These are phyloP conservation scores for Cladobotryum mycophilum DNA, from an alignment of 2,329 filamentous ascomycete species.

Conservation along the genomic window DNA sequence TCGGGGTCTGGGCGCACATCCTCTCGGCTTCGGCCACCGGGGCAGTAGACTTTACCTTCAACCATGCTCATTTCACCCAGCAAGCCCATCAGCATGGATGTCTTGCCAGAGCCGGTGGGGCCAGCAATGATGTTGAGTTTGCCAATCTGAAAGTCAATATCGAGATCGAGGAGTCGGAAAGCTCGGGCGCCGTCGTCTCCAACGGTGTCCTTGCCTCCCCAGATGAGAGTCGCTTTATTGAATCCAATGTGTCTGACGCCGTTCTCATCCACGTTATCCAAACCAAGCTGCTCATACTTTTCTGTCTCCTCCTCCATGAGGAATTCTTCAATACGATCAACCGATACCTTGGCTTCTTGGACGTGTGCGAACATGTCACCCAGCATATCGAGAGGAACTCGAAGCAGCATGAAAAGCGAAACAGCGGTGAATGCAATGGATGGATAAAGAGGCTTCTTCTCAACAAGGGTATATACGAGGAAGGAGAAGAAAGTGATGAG, in stretches of 20 bases:
- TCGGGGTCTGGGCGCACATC: conserved; percentile 75
- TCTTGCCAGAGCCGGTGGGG: conserved; percentile 91
- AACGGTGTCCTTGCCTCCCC: conserved; percentile 66
- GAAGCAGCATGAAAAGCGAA: conserved; percentile 88
- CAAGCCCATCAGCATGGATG: conserved; percentile 89
- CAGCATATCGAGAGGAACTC: conserved; percentile 88
- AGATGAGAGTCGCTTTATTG: conserved; percentile 76
- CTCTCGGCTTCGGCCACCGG: conserved; percentile 78
- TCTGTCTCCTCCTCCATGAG: conserved; percentile 90
- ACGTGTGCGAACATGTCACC: conserved; percentile 99
- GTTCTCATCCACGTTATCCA: conserved; percentile 60
- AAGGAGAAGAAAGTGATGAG: conserved; percentile 97
- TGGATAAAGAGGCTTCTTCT: conserved; percentile 82
- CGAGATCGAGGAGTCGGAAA: conserved; percentile 76
- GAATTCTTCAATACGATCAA: conserved; percentile 94
- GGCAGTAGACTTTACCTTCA: conserved; percentile 74
- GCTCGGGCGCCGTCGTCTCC: conserved; percentile 61
- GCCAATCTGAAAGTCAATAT: conserved; percentile 77
- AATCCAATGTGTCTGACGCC: conserved; percentile 77
- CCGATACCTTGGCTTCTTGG: conserved; percentile 92
- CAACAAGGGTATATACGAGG: conserved; percentile 82
- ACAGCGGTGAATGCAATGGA: conserved; percentile 94
- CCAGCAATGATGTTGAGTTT: conserved; percentile 90
- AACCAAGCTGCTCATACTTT: conserved; percentile 80
- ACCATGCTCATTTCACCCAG: conserved; percentile 92